Conservation (phyloP, 176 grass and related monocot genomes). For the Pontederia crassipes region DNA sequence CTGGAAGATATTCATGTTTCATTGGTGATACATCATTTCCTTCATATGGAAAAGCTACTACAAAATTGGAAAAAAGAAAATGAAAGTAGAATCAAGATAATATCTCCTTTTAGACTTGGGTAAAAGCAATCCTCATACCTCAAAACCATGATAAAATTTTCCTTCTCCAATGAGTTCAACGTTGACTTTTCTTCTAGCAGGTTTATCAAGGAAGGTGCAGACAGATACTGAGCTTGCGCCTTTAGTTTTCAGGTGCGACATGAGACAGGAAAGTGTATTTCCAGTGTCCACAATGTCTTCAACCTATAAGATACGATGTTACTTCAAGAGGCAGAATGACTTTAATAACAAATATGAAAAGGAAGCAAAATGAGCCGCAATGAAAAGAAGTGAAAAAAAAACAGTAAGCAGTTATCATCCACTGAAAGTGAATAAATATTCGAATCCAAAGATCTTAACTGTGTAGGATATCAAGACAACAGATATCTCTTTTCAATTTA, state of each 20-base stretch:
- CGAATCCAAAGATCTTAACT: no score
- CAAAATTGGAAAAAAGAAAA: background rate
- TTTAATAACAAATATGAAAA: background rate
- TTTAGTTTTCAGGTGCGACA: constrained; percentile 68
- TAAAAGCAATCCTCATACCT: constrained; percentile 34
- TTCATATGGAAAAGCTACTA: no score
- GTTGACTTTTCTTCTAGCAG: constrained; percentile 60
- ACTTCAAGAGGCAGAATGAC: background rate
- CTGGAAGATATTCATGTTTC: background rate
- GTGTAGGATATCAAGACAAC: no score
- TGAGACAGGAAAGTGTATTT: constrained; percentile 64
- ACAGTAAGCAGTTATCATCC: no score
- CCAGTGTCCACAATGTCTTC: constrained; percentile 97
- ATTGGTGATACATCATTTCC: background rate
- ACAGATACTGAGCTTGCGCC: constrained; percentile 69
- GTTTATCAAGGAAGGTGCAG: constrained; percentile 85
- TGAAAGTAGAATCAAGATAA: background rate
- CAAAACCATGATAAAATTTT: constrained; percentile 84
- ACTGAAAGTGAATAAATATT: no score
- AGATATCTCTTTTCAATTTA: no score
- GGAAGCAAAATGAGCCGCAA: background rate
- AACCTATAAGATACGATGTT: constrained; percentile 33
- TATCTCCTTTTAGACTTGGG: background rate
- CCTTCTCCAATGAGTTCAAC: constrained; percentile 57
- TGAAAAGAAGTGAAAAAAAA: background rate